Base-by-base conservation (phyloP, 2,329 filamentous ascomycete genomes). In the Fusarium concolor region DNA sequence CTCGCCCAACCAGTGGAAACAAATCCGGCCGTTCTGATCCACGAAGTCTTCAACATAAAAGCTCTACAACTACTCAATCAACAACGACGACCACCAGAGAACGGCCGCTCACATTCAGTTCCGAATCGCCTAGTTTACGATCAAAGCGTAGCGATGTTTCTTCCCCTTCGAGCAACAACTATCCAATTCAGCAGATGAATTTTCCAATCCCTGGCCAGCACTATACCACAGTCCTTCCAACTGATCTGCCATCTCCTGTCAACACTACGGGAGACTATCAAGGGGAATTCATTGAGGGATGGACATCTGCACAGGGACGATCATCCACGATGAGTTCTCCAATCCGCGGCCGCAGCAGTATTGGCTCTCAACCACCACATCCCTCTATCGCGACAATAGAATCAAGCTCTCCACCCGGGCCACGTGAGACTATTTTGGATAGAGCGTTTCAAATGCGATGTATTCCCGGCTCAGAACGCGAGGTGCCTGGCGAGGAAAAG, bases 341-440 rank as follows among this genome's bases (percentile, higher is more conserved):
- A 3, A 80, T 83, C 1, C 80, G 86, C 41, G 83, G 81, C 4
- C 82, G 86, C 9, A 86, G 84, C 43, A 88, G 86, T 70, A 79
- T 88, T 47, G 80, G 84, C 63, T 88, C 86, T 2, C 82, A 84
- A 14, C 78, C 80, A 17, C 80, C 81, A 6, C 76, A 78, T 18
- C 71, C 74, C 14, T 74, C 77, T 14, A 72, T 82, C 10, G 70
- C 80, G 4, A 79, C 83, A 15, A 67, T 68, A 15, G 72, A 74
- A 39, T 82, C 83, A 2, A 82, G 81, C 69, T 85, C 86, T 0
- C 86, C 86, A 1, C 84, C 85, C 3, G 78, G 77, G 1, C 86
- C 85, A 3, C 83, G 88, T 17, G 88, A 91, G 76, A 90, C 89
- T 0, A 90, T 91, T 51, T 76, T 90, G n/a, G 89, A 91, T 73